phyloP scores from a whole-genome alignment of 1,139 yeast species.

The Yamadazyma pseudoaaseri region DNA sequence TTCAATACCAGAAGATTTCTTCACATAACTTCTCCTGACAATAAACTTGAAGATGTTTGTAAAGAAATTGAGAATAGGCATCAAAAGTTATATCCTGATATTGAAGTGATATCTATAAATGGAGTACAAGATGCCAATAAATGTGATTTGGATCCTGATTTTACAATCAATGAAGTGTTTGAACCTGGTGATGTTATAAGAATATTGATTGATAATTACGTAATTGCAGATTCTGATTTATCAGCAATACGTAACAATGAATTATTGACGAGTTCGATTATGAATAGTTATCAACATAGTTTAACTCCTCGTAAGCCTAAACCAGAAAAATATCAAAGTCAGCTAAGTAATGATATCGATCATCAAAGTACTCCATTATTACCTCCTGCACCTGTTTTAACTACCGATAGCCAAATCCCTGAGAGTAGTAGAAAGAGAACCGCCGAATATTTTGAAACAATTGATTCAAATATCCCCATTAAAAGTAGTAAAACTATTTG shows the following conservation, averaged over 20 bases:
- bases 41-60: conserved; percentile 46
- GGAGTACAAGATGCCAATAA: conserved; percentile 62
- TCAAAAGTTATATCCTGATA: conserved; percentile 61
- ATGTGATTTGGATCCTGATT: conserved; percentile 80
- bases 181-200: conserved; percentile 53
- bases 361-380: conserved; percentile 22
- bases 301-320: neutral
- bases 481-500: conserved; percentile 13
- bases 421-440: conserved; percentile 22
- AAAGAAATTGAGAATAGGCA: conserved; percentile 52
- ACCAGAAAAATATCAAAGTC: neutral
- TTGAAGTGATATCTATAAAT: conserved; percentile 48
- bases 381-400: conserved; percentile 23
- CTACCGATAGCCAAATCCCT: conserved; percentile 15
- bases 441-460: conserved; percentile 28
- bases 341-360: neutral
- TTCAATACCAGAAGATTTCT: conserved; percentile 48
- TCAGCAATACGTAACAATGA: neutral
- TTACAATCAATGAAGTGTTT: conserved; percentile 60
- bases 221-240: conserved; percentile 7
- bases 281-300: neutral
- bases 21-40: conserved; percentile 52
- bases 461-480: conserved; percentile 25
- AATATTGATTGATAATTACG: conserved; percentile 48
- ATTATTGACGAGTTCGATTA: neutral